Evolutionary conservation across 2,329 filamentous ascomycete species (phyloP).

Genomic region (Alternaria sp.): DNA sequence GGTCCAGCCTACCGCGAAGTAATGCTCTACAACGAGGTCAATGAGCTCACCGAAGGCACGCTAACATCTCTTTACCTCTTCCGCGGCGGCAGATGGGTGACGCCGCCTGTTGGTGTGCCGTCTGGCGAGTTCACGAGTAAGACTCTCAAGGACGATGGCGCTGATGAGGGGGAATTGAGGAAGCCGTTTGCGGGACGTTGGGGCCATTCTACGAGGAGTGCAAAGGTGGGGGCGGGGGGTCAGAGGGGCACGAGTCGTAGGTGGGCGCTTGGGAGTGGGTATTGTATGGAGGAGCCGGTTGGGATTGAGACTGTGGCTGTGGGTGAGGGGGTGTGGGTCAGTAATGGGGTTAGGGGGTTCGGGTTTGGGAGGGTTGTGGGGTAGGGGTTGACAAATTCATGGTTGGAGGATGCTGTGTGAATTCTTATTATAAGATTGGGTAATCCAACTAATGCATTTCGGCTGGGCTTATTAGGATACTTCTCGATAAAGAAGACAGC

Average conservation of each 20-base stretch:
- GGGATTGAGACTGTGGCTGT: slow-evolving; percentile 67
- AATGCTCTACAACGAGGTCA: slow-evolving; percentile 71
- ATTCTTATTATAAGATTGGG: too few species aligned
- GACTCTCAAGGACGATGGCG: slow-evolving; percentile 28
- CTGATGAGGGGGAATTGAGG: slow-evolving; percentile 48
- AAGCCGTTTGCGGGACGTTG: slow-evolving; percentile 50
- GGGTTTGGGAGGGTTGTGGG: slow-evolving; percentile 47
- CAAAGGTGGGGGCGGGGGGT: slow-evolving; percentile 72
- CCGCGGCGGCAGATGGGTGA: slow-evolving; percentile 77
- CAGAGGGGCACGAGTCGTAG: slow-evolving; percentile 82
- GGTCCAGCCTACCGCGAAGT: slow-evolving; percentile 68
- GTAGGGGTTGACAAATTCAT: neutral
- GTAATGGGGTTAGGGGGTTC: slow-evolving; percentile 87
- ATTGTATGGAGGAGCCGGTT: slow-evolving; percentile 73
- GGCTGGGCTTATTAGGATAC: neutral
- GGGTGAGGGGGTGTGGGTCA: slow-evolving; percentile 85
- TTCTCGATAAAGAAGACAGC: neutral
- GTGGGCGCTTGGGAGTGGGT: slow-evolving; percentile 76
- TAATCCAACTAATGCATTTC: too few species aligned
- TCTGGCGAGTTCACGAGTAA: slow-evolving; percentile 33
- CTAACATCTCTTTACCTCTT: slow-evolving; percentile 84
- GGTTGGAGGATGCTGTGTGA: neutral
- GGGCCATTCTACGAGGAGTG: slow-evolving; percentile 50
- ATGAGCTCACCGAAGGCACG: slow-evolving; percentile 83
- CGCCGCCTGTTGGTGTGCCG: slow-evolving; percentile 65